phyloP scores from a whole-genome alignment of 331 rosid genomes.

The Pyrus hybrid region DNA sequence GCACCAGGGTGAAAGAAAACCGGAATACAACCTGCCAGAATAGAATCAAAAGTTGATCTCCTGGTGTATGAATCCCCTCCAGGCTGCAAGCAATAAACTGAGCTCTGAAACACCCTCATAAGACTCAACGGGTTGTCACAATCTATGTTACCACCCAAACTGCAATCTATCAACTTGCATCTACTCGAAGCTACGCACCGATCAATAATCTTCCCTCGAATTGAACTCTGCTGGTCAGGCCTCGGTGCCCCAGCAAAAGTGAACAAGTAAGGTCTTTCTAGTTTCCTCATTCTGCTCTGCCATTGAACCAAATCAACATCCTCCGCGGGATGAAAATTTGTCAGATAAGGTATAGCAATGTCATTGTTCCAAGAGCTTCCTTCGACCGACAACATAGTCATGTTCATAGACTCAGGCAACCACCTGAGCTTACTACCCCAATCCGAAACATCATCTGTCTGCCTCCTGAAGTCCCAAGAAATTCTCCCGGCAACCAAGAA shows the following conservation, averaged over 20 bases:
- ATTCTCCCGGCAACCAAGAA: constrained; percentile 71
- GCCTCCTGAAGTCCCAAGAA: constrained; percentile 86
- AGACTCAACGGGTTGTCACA: constrained; percentile 52
- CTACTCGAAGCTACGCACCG: constrained; percentile 39
- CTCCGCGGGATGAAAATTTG: constrained; percentile 54
- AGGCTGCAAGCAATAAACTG: constrained; percentile 77
- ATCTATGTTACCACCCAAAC: constrained; percentile 24
- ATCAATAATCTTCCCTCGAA: constrained; percentile 49
- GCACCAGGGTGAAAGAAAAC: constrained; percentile 87
- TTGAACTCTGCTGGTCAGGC: constrained; percentile 42
- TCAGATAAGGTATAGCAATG: constrained; percentile 75
- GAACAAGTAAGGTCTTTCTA: constrained; percentile 38
- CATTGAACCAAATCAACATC: constrained; percentile 28
- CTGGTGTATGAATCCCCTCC: constrained; percentile 83
- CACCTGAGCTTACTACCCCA: constrained; percentile 81
- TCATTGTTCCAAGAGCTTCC: constrained; percentile 87
- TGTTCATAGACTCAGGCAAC: constrained; percentile 57
- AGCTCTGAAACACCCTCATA: constrained; percentile 45
- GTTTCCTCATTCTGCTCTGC: constrained; percentile 42
- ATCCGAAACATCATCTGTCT: constrained; percentile 34
- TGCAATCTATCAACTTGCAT: constrained; percentile 62
- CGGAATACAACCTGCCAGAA: constrained; percentile 77
- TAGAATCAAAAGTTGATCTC: constrained; percentile 68
- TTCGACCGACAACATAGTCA: constrained; percentile 82
- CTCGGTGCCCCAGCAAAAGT: constrained; percentile 74